These are phyloP conservation scores for Ormosia semicastrata DNA, from an alignment of 306 rosid species.

Conservation along the genomic window DNA sequence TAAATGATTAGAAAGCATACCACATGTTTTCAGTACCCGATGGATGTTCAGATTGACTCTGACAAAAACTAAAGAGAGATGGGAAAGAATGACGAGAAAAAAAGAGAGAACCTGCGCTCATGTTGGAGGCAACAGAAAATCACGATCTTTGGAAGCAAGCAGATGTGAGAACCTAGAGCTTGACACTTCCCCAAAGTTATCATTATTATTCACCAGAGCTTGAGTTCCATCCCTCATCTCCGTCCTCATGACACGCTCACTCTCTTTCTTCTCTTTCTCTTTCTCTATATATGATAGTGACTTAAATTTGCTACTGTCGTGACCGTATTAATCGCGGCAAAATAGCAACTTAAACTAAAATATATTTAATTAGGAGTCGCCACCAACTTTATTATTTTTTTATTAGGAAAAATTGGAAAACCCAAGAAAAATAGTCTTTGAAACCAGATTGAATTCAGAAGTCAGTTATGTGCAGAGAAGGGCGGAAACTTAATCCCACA, in stretches of 20 bases:
- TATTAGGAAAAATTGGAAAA: too few relatives aligned
- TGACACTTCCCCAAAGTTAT: slow-evolving; percentile 17
- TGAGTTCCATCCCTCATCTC: slow-evolving; percentile 33
- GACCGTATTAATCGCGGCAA: too few relatives aligned
- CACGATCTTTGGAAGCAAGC: slow-evolving; percentile 67
- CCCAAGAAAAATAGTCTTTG: too few relatives aligned
- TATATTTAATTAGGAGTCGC: too few relatives aligned
- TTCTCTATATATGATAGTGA: neutral
- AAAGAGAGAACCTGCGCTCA: slow-evolving; percentile 66
- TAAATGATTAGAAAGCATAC: too few relatives aligned
- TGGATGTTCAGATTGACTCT: neutral
- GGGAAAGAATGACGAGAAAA: neutral
- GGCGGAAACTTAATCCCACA: too few relatives aligned
- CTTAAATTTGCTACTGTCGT: too few relatives aligned
- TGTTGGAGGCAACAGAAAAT: slow-evolving; percentile 66
- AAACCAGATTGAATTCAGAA: too few relatives aligned
- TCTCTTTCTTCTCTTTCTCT: slow-evolving; percentile 12
- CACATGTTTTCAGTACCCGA: neutral
- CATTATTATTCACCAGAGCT: slow-evolving; percentile 27
- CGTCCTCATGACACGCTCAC: slow-evolving; percentile 35
- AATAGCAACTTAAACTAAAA: too few relatives aligned
- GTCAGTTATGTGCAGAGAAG: too few relatives aligned
- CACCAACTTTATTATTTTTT: too few relatives aligned
- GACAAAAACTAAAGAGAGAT: slow-evolving; percentile 3
- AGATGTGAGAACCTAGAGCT: slow-evolving; percentile 51